phyloP scores from a whole-genome alignment of 2,329 filamentous ascomycete genomes.

The Cladosporium sp. region DNA sequence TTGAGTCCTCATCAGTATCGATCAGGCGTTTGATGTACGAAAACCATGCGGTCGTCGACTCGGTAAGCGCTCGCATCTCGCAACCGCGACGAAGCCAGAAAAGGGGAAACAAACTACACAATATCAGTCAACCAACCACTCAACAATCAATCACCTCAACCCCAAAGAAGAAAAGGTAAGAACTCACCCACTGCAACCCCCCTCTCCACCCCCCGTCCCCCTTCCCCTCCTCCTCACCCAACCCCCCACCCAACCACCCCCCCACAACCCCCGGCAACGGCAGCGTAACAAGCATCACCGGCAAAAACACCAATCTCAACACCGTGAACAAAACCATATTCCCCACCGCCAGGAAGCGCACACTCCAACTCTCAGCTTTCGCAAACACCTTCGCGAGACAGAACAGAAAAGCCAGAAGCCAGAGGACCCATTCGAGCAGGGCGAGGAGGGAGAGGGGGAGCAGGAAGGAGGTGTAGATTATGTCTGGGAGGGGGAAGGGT shows the following conservation, averaged over 20 bases:
- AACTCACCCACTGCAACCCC: conserved; percentile 66
- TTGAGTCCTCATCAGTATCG: not conserved
- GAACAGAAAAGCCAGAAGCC: conserved; percentile 91
- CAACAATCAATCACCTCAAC: not conserved
- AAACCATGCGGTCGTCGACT: too few species aligned
- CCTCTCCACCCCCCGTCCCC: too few species aligned
- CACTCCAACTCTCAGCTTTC: conserved; percentile 86
- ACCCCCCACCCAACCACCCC: conserved; percentile 63
- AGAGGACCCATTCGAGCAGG: conserved; percentile 88
- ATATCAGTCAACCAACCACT: not conserved
- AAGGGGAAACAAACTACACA: not conserved
- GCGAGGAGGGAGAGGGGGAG: conserved; percentile 79
- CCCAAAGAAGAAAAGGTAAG: too few species aligned
- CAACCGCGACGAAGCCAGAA: not conserved
- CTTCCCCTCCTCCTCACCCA: too few species aligned
- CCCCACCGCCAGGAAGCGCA: conserved; percentile 70
- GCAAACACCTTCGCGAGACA: conserved; percentile 82
- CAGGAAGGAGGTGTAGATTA: conserved; percentile 78
- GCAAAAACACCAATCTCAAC: conserved; percentile 83
- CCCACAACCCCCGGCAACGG: conserved; percentile 72
- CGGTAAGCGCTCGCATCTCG: too few species aligned
- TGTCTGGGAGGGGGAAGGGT: too few species aligned
- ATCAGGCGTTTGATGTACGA: too few species aligned
- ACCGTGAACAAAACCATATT: conserved; percentile 70
- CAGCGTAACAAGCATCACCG: conserved; percentile 90